Evolutionary conservation across 352 stramenopile species (phyloP), one percentile per base, ranked within the genome.

Genomic region (Phytophthora melonis): DNA sequence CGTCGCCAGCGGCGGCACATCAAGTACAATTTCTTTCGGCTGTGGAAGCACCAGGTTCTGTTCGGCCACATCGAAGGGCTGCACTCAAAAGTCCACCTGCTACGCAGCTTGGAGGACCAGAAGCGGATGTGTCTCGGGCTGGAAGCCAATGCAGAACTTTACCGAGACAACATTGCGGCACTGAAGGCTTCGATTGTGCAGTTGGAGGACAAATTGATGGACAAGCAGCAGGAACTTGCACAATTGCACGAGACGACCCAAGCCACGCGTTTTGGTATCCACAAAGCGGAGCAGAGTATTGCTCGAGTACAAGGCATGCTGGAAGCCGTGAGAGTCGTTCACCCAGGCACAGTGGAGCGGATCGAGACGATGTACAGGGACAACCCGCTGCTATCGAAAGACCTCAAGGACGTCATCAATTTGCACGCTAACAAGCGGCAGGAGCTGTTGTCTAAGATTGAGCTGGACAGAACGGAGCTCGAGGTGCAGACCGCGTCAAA

Each of bases 1-100:
- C 83, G 87, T 0, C 77, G 88, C 6, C 78, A 88, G 36, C 70
- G 81, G 3, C 83, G 86, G 3, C 84, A 93, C 27, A 85, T 65
- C 34, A 92, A 92, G 80, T 95, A 93, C 72, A 81, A 77, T 55
- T 93, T 95, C 75, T 95, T 95, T 23, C 84, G 87, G 1, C 63
- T 95, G 11, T 95, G 88, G 88, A 92, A 94, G 59, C 88, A 94
- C 66, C 87, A 93, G 30, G 71, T 87, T 18, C 67, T 93, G 13
- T 95, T 94, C 65, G 88, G 88, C 0, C 87, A 80, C 34, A 81
- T 92, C 54, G 85, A 95, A 52, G 77, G 82, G 1, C 74, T 92
- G 23, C 88, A 93, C 64, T 92, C 85, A 8, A 84, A 90, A 34
- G 43, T 91, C 8, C 77, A 92, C 23, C 72, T 95, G 41, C 64